A percentile compares a stretch with the other conserved stretches of the same genome.
Conservation (phyloP, 179 eudicot genomes). For the Beta lomatogona region DNA sequence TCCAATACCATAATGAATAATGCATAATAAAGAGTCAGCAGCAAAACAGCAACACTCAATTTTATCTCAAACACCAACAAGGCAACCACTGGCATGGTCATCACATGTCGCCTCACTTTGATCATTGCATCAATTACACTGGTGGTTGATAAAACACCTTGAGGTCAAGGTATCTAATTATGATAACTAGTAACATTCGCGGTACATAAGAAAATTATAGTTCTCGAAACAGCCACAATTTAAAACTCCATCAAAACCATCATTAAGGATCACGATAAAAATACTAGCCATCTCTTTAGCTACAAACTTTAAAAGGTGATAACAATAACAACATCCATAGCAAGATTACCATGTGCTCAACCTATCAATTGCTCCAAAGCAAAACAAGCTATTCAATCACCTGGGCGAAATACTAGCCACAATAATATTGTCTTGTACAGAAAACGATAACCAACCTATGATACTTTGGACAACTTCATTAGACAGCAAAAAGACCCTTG, state of each 20-base stretch:
- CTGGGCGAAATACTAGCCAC: background rate
- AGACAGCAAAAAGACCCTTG: background rate
- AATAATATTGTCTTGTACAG: background rate
- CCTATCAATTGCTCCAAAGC: background rate
- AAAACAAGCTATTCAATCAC: background rate
- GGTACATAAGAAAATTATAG: background rate
- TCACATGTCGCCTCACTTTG: background rate
- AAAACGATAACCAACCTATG: background rate
- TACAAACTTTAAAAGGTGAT: background rate
- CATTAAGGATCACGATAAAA: background rate
- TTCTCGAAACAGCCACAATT: background rate
- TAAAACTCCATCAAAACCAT: background rate
- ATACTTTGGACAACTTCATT: background rate
- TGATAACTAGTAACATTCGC: too few species aligned
- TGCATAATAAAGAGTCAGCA: background rate
- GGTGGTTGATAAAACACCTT: background rate
- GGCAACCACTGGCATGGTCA: background rate
- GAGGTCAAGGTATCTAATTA: background rate
- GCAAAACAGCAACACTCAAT: background rate
- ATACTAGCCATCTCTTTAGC: background rate
- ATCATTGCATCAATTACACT: too few species aligned
- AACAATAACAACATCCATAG: background rate
- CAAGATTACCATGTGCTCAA: slow-evolving; percentile 3
- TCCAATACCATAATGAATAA: background rate
- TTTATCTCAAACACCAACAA: background rate